phyloP scores from a whole-genome alignment of 192 early-diverging fungal genomes.

The Gamsiella multidivaricata region DNA sequence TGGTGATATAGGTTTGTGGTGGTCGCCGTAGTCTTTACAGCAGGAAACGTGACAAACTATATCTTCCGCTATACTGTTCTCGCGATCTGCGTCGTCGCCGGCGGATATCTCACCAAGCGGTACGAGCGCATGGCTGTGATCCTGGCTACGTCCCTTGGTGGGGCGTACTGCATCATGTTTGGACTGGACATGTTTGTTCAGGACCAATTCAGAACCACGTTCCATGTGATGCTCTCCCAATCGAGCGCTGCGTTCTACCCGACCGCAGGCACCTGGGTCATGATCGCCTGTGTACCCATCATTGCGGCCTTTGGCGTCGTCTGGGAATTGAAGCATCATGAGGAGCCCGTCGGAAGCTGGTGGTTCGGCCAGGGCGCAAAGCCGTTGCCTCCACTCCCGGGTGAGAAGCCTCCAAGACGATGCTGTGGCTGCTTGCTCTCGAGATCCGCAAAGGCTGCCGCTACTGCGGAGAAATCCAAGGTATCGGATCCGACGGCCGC shows the following conservation, averaged over 20 bases:
- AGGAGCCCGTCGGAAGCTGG: conserved; percentile 37
- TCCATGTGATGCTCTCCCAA: conserved; percentile 49
- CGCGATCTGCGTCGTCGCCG: conserved; percentile 18
- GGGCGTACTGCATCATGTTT: conserved; percentile 53
- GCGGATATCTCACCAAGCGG: conserved; percentile 28
- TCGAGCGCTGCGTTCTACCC: conserved; percentile 37
- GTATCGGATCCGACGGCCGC: neutral
- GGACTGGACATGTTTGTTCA: conserved; percentile 56
- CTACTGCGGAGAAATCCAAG: neutral
- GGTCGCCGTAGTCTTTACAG: conserved; percentile 40
- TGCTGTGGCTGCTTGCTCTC: conserved; percentile 16
- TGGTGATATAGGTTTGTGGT: conserved; percentile 34
- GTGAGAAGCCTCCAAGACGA: conserved; percentile 23
- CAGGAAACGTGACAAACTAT: conserved; percentile 24
- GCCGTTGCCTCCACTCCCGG: conserved; percentile 30
- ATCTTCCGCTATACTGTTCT: conserved; percentile 37
- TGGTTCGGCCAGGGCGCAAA: conserved; percentile 42
- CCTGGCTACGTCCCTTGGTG: conserved; percentile 48
- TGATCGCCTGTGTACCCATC: conserved; percentile 41
- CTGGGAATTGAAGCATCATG: conserved; percentile 50
- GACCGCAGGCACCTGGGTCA: conserved; percentile 36
- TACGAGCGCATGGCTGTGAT: conserved; percentile 50
- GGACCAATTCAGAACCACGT: conserved; percentile 34
- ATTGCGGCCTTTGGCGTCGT: conserved; percentile 45
- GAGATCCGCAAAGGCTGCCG: conserved; percentile 11